Evolutionary conservation across 2,329 filamentous ascomycete genomes (phyloP), one percentile per base, ranked within the genome.

Genomic region (Microdochium bolleyi): DNA sequence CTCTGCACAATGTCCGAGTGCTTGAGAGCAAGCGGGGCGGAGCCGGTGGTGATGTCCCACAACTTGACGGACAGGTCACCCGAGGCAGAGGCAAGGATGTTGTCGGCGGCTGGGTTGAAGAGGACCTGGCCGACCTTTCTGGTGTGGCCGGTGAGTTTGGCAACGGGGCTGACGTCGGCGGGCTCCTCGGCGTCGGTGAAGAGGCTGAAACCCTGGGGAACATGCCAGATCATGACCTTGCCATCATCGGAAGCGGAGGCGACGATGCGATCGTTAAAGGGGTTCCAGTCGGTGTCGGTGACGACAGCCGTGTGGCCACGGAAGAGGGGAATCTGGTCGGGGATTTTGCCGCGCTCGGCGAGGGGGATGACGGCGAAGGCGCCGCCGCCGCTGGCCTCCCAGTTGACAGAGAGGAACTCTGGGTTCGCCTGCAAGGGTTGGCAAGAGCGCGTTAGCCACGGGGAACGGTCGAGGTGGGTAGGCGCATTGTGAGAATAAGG

Each of bases 241-340:
- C 88, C 92, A 72, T 99, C 94, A 67, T 99, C 94, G 51, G 92
- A 96, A 54, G 88, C 92, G 49, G 94, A 99, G 19, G 92, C 90
- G 65, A 99, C 85, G 62, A 99, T 73, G 56, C 83, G 85, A 70
- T 99, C 92, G 74, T 99, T 91, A 77, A 97, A 97, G 22, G 94
- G 94, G 70, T 91, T 92, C 92, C 92, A 99, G 77, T 99, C 94
- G 60, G 92, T 97, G 72, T 99, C 94, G 66, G 99, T 82, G 51
- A 99, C 94, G 55, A 92, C 85, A 50, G 91, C 91, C 46, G 94
- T 99, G 72, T 99, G 94, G 55, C 94, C 94, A 62, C 94, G 87
- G 73, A 97, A 99, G 64, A 99, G 79, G 56, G 94, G 94, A 62
- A 99, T 88, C 65, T 89, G 85, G 68, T 97, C 94, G 50, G 94